Evolutionary conservation across 2,329 filamentous ascomycete species (phyloP), one percentile per base, ranked within the genome.

Genomic region (Paecilomyces variotii): DNA sequence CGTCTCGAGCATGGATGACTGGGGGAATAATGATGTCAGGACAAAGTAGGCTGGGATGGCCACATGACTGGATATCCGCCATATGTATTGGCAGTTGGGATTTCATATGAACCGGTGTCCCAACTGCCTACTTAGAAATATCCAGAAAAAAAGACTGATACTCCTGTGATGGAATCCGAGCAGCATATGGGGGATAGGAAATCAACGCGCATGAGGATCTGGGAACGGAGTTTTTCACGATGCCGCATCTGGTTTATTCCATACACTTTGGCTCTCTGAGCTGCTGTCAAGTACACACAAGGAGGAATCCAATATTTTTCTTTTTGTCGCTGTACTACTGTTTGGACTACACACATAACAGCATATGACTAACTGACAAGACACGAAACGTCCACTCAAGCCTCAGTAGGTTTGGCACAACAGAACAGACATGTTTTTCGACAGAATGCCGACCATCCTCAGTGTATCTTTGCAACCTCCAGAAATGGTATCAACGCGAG

Each of bases 131-230:
- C 68, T 67, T 70, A 67, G 68, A 72, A 70, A 72, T 73, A 73
- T 72, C 70, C 69, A 70, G 68, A 71, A 72, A 72, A 71, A 72
- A 72, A 72, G 68, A 70, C 71, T 67, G 63, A 70, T 69, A 64
- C 63, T 70, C 66, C 64, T 68, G 59, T 60, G 59, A 64, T 65
- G 63, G 62, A 67, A 66, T 63, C 57, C 60, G 63, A 72, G 69
- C 63, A 64, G 59, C 63, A 62, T 59, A 60, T 56, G 56, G 59
- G 55, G 53, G 53, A 58, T 7, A 57, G 51, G 52, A 54, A 55
- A 60, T 59, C 56, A 57, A 45, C 53, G 56, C 54, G 49, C 53
- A 59, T 63, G 56, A 59, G 57, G 58, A 60, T 62, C 57, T 58
- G 56, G 55, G 59, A 54, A 62, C 56, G 58, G 57, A 60, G 60